Percentiles rank a stretch among this genome's conserved stretches.
phyloP scores from a whole-genome alignment of 2,329 filamentous ascomycete species.

The Plenodomus tracheiphilus region DNA sequence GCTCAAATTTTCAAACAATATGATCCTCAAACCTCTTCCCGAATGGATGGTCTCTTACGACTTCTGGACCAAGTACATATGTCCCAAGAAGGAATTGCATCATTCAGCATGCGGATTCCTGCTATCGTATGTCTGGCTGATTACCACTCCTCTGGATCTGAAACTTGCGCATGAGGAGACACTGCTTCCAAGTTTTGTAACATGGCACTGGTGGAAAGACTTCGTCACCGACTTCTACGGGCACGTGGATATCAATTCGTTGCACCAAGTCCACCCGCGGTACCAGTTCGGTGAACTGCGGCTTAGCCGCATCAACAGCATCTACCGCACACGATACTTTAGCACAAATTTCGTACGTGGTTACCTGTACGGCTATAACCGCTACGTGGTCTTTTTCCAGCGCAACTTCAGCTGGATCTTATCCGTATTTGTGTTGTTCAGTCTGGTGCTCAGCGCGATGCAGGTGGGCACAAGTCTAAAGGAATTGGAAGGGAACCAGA shows the following conservation, averaged over 20 bases:
- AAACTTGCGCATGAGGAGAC: slow-evolving; percentile 35
- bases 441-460: slow-evolving; percentile 43
- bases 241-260: slow-evolving; percentile 33
- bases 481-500: slow-evolving; percentile 22
- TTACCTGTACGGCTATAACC: slow-evolving; percentile 46
- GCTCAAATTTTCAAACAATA: slow-evolving; percentile 35
- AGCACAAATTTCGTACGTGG: slow-evolving; percentile 42
- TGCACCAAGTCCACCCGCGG: slow-evolving; percentile 43
- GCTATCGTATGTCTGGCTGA: slow-evolving; percentile 42
- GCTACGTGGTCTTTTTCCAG: slow-evolving; percentile 46
- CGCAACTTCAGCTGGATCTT: slow-evolving; percentile 45
- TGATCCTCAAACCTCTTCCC: slow-evolving; percentile 40
- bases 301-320: slow-evolving; percentile 41
- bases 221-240: slow-evolving; percentile 33
- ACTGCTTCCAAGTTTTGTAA: slow-evolving; percentile 34
- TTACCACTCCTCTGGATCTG: slow-evolving; percentile 38
- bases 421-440: slow-evolving; percentile 44
- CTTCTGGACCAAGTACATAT: slow-evolving; percentile 39
- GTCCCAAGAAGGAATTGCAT: slow-evolving; percentile 19
- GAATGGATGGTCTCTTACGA: slow-evolving; percentile 34
- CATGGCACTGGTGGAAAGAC: slow-evolving; percentile 41
- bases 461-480: slow-evolving; percentile 39
- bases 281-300: slow-evolving; percentile 43
- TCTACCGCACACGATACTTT: slow-evolving; percentile 39
- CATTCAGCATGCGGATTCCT: slow-evolving; percentile 37